Conservation (phyloP, 176 grass and related monocot genomes). For the Cymbopogon citratus region DNA sequence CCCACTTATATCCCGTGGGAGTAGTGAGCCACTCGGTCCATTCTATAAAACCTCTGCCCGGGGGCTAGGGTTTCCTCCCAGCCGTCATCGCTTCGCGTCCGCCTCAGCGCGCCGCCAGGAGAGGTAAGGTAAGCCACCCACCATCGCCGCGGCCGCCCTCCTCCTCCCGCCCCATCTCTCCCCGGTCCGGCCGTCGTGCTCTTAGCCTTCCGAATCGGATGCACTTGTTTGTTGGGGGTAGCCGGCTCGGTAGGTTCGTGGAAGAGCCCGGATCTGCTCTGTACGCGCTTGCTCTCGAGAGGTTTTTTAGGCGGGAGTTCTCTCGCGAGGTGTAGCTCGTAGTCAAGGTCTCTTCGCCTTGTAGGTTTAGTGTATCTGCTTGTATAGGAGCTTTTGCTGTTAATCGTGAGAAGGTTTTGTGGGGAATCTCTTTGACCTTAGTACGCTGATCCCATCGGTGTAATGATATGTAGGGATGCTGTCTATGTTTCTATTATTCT, state of each 20-base stretch:
- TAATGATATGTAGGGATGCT: neutral
- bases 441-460: neutral
- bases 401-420: neutral
- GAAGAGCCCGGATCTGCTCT: neutral
- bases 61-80: constrained; percentile 38
- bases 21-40: neutral
- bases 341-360: neutral
- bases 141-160: neutral
- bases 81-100: constrained; percentile 12
- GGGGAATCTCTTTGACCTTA: neutral
- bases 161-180: neutral
- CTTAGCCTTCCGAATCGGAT: neutral
- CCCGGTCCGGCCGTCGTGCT: neutral
- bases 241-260: neutral
- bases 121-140: constrained; percentile 25
- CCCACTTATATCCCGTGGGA: neutral
- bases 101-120: neutral
- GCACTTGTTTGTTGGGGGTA: neutral
- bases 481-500: neutral
- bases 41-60: constrained; percentile 16
- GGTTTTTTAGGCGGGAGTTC: neutral
- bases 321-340: neutral
- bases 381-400: neutral
- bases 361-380: neutral
- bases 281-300: neutral